These are phyloP conservation scores for Paulownia fortunei DNA, from an alignment of 257 asterid genomes.

Conservation along the genomic window DNA sequence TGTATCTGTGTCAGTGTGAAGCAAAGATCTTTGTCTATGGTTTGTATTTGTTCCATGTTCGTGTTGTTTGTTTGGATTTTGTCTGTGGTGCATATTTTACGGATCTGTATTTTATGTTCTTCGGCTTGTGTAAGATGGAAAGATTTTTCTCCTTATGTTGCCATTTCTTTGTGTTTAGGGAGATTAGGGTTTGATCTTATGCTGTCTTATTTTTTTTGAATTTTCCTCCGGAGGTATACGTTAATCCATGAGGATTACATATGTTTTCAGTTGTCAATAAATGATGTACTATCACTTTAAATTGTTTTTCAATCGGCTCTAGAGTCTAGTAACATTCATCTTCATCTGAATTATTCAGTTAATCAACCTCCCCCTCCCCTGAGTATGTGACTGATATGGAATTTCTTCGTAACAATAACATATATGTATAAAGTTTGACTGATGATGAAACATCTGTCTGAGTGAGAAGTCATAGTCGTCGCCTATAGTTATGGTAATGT, in stretches of 20 bases:
- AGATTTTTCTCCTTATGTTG: background rate
- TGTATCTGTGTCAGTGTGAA: background rate
- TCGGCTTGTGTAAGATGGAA: constrained; percentile 16
- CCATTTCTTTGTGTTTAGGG: background rate
- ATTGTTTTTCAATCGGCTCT: background rate
- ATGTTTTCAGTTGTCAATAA: background rate
- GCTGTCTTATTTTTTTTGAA: background rate
- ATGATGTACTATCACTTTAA: background rate
- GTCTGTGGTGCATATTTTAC: background rate
- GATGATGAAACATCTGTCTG: too few species aligned
- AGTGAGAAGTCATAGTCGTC: too few species aligned
- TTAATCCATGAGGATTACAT: background rate
- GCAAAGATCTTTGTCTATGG: background rate
- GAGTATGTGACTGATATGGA: too few species aligned
- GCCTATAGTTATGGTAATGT: too few species aligned
- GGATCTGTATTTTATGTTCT: constrained; percentile 21
- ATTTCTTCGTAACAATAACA: too few species aligned
- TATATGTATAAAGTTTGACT: too few species aligned
- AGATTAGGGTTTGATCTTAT: constrained; percentile 31
- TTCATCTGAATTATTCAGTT: background rate
- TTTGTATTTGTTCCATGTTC: background rate
- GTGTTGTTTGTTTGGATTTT: constrained; percentile 2
- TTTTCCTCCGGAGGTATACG: background rate
- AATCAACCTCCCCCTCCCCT: background rate
- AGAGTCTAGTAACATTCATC: background rate